A percentile compares a stretch with the other conserved stretches of the same genome.
Conservation (phyloP, 108 stramenopile genomes). For the Nitzschia putrida region DNA sequence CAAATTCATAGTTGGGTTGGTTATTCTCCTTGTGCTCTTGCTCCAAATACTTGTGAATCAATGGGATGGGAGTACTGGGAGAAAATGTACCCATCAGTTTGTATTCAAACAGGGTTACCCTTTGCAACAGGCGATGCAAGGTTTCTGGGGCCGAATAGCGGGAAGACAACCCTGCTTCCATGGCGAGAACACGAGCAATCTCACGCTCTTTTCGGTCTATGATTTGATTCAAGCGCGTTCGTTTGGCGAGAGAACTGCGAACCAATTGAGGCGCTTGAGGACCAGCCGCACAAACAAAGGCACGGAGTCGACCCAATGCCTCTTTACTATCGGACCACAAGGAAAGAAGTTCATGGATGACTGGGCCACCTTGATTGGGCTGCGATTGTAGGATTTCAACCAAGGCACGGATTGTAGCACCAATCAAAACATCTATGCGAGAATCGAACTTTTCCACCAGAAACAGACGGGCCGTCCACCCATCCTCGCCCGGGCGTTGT, state of each 20-base stretch:
- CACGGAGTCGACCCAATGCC: conserved; percentile 31
- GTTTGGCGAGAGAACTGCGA: conserved; percentile 11
- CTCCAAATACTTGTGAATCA: conserved; percentile 26
- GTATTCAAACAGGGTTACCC: conserved; percentile 24
- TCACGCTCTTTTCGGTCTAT: conserved; percentile 26
- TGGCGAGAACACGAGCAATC: conserved; percentile 13
- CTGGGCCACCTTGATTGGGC: not conserved
- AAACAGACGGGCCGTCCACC: conserved; percentile 22
- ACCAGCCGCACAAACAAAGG: conserved; percentile 35
- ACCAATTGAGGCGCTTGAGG: conserved; percentile 18
- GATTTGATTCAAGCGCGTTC: conserved; percentile 13
- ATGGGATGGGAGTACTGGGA: conserved; percentile 18
- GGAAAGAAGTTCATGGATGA: conserved; percentile 23
- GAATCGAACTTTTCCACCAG: conserved; percentile 25
- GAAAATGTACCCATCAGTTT: conserved; percentile 29
- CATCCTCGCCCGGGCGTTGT: conserved; percentile 5
- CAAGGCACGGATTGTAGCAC: conserved; percentile 13
- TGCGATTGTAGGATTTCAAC: conserved; percentile 20
- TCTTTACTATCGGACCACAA: conserved; percentile 32
- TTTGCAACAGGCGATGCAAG: conserved; percentile 12
- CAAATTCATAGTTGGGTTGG: not conserved
- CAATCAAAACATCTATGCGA: conserved; percentile 27
- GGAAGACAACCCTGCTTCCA: conserved; percentile 22
- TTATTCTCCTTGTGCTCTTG: not conserved
- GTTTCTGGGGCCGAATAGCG: conserved; percentile 21